phyloP scores from a whole-genome alignment of 352 stramenopile genomes.

The Pseudoperonospora humuli region DNA sequence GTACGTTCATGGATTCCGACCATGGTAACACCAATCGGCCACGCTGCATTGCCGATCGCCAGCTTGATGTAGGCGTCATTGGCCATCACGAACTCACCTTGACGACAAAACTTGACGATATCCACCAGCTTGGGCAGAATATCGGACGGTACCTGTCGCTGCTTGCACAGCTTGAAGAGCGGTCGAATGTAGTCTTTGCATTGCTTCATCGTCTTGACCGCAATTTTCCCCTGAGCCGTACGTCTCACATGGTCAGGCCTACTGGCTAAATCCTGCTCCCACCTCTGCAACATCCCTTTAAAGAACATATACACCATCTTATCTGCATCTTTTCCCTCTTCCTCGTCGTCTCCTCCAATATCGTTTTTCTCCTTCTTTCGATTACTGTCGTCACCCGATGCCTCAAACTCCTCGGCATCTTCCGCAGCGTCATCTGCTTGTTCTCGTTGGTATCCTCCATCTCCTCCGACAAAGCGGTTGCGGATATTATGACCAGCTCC shows the following conservation, averaged over 20 bases:
- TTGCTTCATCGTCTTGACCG: slow-evolving; percentile 97
- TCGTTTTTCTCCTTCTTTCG: slow-evolving; percentile 14
- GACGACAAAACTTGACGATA: slow-evolving; percentile 92
- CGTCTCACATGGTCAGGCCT: slow-evolving; percentile 86
- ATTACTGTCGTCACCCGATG: slow-evolving; percentile 3
- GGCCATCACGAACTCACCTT: slow-evolving; percentile 91
- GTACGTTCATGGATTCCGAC: slow-evolving; percentile 97
- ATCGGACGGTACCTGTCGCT: slow-evolving; percentile 78
- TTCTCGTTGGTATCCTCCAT: slow-evolving; percentile 20
- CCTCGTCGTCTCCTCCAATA: slow-evolving; percentile 14
- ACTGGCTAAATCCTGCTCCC: slow-evolving; percentile 88
- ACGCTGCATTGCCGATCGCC: slow-evolving; percentile 96
- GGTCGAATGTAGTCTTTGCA: slow-evolving; percentile 98
- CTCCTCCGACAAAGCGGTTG: slow-evolving; percentile 64
- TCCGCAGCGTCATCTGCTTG: slow-evolving; percentile 39
- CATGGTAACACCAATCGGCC: slow-evolving; percentile 99
- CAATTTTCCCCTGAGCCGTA: slow-evolving; percentile 88
- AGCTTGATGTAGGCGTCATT: slow-evolving; percentile 98
- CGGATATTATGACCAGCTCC: slow-evolving; percentile 65
- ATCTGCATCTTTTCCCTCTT: slow-evolving; percentile 44
- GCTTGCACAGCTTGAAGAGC: slow-evolving; percentile 96
- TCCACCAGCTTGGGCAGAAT: slow-evolving; percentile 85
- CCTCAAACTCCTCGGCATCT: slow-evolving; percentile 26
- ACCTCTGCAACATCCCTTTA: slow-evolving; percentile 89
- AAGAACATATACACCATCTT: slow-evolving; percentile 90